These are phyloP conservation scores for Sporisorium graminicola DNA, from an alignment of 1,284 basidiomycete genomes.

Conservation along the genomic window DNA sequence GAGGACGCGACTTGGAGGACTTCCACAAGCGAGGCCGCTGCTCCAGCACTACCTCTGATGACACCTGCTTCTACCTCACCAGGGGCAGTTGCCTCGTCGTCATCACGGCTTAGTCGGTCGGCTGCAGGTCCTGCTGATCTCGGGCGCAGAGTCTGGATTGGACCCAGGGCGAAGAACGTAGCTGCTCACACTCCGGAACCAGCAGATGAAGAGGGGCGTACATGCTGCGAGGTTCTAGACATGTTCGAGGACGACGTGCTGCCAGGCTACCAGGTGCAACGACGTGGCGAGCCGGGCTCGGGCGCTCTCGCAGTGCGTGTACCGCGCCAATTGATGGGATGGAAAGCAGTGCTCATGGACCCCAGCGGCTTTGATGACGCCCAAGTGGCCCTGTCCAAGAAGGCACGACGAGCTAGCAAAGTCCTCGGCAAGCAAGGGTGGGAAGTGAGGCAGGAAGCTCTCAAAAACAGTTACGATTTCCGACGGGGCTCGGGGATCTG, in stretches of 20 bases:
- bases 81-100: neutral
- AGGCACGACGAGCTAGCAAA: constrained; percentile 29
- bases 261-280: constrained; percentile 33
- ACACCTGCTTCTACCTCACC: neutral
- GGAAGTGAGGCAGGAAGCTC: constrained; percentile 42
- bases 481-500: constrained; percentile 33
- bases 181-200: neutral
- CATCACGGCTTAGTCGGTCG: neutral
- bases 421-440: constrained; percentile 34
- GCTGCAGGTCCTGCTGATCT: neutral
- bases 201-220: neutral
- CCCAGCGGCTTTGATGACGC: constrained; percentile 2
- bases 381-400: neutral
- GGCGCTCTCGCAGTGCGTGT: constrained; percentile 15
- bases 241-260: constrained; percentile 30
- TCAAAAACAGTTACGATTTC: constrained; percentile 49
- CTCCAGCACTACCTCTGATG: neutral
- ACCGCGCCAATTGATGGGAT: constrained; percentile 40
- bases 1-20: neutral
- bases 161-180: neutral
- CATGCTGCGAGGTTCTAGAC: constrained; percentile 16
- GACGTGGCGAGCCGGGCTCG: neutral
- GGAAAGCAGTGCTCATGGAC: constrained; percentile 48
- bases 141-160: neutral
- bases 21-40: neutral